Conservation (phyloP, 306 rosid species). For the Gynostemma pentaphyllum region DNA sequence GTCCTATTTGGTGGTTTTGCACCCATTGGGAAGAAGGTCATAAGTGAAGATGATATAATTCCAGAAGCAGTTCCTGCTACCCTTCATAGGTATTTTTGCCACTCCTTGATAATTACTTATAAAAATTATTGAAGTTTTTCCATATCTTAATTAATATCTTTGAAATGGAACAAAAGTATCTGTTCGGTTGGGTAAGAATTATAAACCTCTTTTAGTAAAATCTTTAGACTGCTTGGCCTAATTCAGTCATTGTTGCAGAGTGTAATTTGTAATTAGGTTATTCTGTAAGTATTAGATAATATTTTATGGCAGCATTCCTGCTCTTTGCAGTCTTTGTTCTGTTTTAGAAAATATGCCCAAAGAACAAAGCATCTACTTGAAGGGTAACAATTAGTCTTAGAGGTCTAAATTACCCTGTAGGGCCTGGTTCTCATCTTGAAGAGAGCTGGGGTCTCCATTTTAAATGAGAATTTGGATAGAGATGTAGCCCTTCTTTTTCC, state of each 20-base stretch:
- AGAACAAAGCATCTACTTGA: background rate
- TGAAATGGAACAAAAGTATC: no score
- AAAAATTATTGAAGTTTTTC: background rate
- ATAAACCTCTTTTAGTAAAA: background rate
- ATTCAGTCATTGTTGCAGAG: background rate
- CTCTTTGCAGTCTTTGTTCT: background rate
- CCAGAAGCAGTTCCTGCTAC: constrained; percentile 80
- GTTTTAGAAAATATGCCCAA: background rate
- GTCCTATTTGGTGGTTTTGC: constrained; percentile 99
- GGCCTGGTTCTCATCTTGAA: no score
- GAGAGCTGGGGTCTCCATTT: no score
- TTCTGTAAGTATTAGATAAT: background rate
- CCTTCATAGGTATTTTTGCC: constrained; percentile 53
- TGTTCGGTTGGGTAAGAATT: background rate
- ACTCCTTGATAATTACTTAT: background rate
- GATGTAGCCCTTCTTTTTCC: no score
- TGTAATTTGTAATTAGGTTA: background rate
- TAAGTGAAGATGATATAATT: constrained; percentile 66
- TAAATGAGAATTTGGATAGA: no score
- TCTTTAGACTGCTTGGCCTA: constrained; percentile 4
- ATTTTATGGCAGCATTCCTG: background rate
- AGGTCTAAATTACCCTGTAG: no score
- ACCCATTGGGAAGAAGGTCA: constrained; percentile 89
- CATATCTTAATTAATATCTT: background rate
- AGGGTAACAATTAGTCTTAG: background rate